Conservation (phyloP, 116 monocot species). For the Zostera marina region DNA sequence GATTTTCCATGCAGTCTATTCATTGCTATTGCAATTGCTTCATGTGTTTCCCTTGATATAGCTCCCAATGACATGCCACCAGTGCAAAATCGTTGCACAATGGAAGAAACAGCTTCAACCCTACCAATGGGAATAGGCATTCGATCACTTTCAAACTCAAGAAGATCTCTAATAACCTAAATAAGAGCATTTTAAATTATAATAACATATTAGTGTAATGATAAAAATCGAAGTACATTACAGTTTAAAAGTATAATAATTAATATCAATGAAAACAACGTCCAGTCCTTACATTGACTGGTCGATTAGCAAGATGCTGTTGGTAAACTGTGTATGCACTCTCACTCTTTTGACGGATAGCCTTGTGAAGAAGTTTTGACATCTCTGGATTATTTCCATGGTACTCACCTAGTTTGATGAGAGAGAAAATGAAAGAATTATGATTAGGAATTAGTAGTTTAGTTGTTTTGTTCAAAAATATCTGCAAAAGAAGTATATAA, state of each 20-base stretch:
- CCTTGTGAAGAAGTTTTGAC: slow-evolving; percentile 98
- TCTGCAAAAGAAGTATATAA: not conserved
- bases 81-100: slow-evolving; percentile 93
- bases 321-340: slow-evolving; percentile 87
- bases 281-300: slow-evolving; percentile 54
- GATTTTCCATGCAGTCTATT: slow-evolving; percentile 97
- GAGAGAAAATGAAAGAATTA: not conserved
- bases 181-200: not conserved
- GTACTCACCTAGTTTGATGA: slow-evolving; percentile 61
- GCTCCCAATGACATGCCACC: slow-evolving; percentile 99
- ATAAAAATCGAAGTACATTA: not conserved
- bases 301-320: slow-evolving; percentile 90
- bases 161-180: slow-evolving; percentile 93
- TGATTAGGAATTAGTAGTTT: not conserved
- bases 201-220: not conserved
- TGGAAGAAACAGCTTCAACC: slow-evolving; percentile 87
- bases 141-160: slow-evolving; percentile 81
- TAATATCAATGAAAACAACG: slow-evolving; percentile 2
- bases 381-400: slow-evolving; percentile 99
- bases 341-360: slow-evolving; percentile 88
- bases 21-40: slow-evolving; percentile 99
- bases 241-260: not conserved
- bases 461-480: not conserved
- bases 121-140: slow-evolving; percentile 81
- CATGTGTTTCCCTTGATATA: slow-evolving; percentile 98